Evolutionary conservation across 2,329 filamentous ascomycete species (phyloP).

Genomic region (Fusarium sp.): DNA sequence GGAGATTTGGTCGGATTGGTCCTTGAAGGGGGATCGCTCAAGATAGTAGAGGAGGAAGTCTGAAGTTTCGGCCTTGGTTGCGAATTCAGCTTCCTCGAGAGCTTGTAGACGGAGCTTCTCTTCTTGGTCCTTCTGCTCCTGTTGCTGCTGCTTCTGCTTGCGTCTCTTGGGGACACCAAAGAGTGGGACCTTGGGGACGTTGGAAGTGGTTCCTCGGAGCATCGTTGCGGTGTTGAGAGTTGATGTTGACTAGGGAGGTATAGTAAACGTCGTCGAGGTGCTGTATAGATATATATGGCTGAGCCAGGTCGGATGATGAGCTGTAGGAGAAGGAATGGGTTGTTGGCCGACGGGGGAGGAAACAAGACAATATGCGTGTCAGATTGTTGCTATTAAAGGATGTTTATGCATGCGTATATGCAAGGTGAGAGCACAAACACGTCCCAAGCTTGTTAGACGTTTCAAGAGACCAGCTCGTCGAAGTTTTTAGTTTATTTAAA

Average conservation of each 20-base stretch:
- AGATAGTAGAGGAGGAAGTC: slow-evolving; percentile 51
- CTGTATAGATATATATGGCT: background rate
- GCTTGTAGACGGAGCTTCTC: slow-evolving; percentile 42
- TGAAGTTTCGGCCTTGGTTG: slow-evolving; percentile 49
- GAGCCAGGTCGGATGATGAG: slow-evolving; percentile 19
- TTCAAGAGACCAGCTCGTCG: slow-evolving; percentile 38
- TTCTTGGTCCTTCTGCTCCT: slow-evolving; percentile 39
- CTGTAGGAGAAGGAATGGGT: slow-evolving; percentile 21
- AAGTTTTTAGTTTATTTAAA: background rate
- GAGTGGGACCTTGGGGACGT: slow-evolving; percentile 41
- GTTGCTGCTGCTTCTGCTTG: slow-evolving; percentile 43
- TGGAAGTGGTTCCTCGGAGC: slow-evolving; percentile 39
- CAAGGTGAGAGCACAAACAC: slow-evolving; percentile 32
- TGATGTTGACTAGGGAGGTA: background rate
- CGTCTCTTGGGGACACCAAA: slow-evolving; percentile 46
- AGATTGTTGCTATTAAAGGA: slow-evolving; percentile 34
- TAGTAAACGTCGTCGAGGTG: background rate
- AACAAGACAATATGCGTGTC: slow-evolving; percentile 37
- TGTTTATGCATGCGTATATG: slow-evolving; percentile 27
- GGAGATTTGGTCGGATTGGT: slow-evolving; percentile 51
- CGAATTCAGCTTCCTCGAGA: slow-evolving; percentile 48
- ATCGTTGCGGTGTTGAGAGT: slow-evolving; percentile 24
- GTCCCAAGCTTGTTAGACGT: slow-evolving; percentile 23
- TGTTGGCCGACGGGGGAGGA: slow-evolving; percentile 19
- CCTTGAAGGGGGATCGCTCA: slow-evolving; percentile 45